A percentile compares a stretch with the other conserved stretches of the same genome.
These are phyloP conservation scores for Fusarium sp. DNA, from an alignment of 2,329 filamentous ascomycete genomes.

Conservation along the genomic window DNA sequence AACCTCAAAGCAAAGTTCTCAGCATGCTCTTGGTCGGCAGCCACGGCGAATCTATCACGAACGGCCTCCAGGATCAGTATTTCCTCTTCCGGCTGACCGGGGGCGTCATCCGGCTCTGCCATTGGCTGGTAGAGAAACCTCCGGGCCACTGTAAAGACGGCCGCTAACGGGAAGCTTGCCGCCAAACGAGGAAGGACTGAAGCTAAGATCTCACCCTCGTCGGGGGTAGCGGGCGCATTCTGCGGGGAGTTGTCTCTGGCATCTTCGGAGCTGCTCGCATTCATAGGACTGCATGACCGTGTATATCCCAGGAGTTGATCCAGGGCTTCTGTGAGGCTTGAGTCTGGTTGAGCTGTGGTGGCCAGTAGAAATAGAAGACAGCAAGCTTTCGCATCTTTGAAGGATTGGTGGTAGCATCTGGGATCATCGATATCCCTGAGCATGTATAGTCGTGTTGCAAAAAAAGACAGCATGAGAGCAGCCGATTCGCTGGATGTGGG, in stretches of 20 bases:
- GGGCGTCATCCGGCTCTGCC: slow-evolving; percentile 14
- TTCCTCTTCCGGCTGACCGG: slow-evolving; percentile 43
- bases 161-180: slow-evolving; percentile 43
- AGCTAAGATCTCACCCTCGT: slow-evolving; percentile 20
- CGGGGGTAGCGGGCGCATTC: background rate
- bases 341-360: slow-evolving; percentile 36
- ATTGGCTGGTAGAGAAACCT: slow-evolving; percentile 38
- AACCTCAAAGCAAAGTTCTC: slow-evolving; percentile 43
- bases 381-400: slow-evolving; percentile 43
- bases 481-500: slow-evolving; percentile 23
- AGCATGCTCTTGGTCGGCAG: slow-evolving; percentile 35
- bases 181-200: slow-evolving; percentile 37
- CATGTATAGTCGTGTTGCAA: slow-evolving; percentile 44
- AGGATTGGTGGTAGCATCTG: slow-evolving; percentile 7
- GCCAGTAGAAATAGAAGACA: slow-evolving; percentile 44
- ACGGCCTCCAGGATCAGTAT: slow-evolving; percentile 45
- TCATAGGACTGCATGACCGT: background rate
- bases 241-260: background rate
- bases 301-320: slow-evolving; percentile 31
- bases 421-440: slow-evolving; percentile 19
- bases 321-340: slow-evolving; percentile 28
- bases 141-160: slow-evolving; percentile 42
- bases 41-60: slow-evolving; percentile 37
- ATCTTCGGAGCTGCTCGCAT: background rate
- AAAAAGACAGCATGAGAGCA: slow-evolving; percentile 39